These are phyloP conservation scores for Huntiella omanensis DNA, from an alignment of 2,329 filamentous ascomycete species.

Conservation along the genomic window DNA sequence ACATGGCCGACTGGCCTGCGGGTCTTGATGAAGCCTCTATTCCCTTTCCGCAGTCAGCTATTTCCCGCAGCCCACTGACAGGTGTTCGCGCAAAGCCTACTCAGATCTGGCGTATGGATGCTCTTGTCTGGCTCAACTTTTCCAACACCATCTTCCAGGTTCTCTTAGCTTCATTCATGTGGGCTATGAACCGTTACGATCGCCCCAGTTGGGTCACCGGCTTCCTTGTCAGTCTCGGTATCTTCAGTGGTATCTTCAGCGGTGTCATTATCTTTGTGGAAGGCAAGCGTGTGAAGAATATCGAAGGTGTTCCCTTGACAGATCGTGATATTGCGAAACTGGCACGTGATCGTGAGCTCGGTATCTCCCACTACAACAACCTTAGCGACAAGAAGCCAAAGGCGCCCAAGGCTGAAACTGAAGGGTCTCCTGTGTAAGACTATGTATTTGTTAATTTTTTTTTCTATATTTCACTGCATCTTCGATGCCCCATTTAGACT, in stretches of 20 bases:
- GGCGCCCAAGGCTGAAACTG: constrained; percentile 19
- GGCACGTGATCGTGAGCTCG: constrained; percentile 31
- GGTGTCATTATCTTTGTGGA: constrained; percentile 55
- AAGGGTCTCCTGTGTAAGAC: not conserved
- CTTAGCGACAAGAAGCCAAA: constrained; percentile 32
- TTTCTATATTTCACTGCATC: not conserved
- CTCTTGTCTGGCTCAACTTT: constrained; percentile 61
- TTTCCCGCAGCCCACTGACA: constrained; percentile 50
- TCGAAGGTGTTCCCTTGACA: constrained; percentile 51
- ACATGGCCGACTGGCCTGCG: constrained; percentile 24
- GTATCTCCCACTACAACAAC: constrained; percentile 40
- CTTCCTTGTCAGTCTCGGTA: constrained; percentile 54
- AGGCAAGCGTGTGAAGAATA: constrained; percentile 49
- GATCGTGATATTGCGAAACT: constrained; percentile 33
- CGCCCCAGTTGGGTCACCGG: constrained; percentile 68
- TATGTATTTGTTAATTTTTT: constrained; percentile 3
- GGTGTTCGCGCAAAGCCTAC: constrained; percentile 51
- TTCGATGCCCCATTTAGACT: too few relatives aligned
- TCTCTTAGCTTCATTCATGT: constrained; percentile 63
- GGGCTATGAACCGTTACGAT: constrained; percentile 52
- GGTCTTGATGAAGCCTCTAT: constrained; percentile 21
- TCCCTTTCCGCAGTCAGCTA: constrained; percentile 44
- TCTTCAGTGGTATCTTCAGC: constrained; percentile 44
- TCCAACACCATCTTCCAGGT: constrained; percentile 63
- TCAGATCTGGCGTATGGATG: constrained; percentile 55